Evolutionary conservation across 2,329 filamentous ascomycete species (phyloP).

Genomic region (Aspergillus intermedius): DNA sequence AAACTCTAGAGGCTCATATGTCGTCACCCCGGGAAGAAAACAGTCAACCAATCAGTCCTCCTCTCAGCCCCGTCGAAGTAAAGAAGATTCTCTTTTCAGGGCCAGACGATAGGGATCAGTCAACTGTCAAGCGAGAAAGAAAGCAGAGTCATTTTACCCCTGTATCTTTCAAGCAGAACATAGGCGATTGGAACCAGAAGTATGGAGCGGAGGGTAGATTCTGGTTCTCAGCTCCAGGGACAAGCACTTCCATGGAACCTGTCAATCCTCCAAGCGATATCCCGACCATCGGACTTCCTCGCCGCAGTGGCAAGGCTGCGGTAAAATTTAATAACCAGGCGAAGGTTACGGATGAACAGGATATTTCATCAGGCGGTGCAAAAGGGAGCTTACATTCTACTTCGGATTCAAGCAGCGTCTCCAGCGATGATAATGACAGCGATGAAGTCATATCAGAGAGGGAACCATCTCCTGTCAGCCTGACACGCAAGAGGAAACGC

Average conservation of each 20-base stretch:
- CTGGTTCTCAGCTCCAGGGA: conserved; percentile 24
- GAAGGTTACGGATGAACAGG: conserved; percentile 2
- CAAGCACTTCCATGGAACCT: conserved; percentile 3
- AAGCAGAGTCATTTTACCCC: conserved; percentile 46
- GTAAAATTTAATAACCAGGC: not conserved
- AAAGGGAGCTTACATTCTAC: conserved; percentile 11
- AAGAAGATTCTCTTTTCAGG: conserved; percentile 41
- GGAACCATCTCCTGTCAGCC: conserved; percentile 12
- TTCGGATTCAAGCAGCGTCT: conserved; percentile 23
- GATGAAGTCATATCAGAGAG: conserved; percentile 19
- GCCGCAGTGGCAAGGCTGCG: conserved; percentile 9
- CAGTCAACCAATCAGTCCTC: conserved; percentile 31
- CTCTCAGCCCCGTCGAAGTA: conserved; percentile 35
- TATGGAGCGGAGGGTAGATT: conserved; percentile 47
- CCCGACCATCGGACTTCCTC: conserved; percentile 34
- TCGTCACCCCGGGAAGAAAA: conserved; percentile 12
- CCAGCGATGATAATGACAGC: conserved; percentile 18
- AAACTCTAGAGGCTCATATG: conserved; percentile 2
- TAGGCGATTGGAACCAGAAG: conserved; percentile 47
- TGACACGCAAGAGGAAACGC: conserved; percentile 30
- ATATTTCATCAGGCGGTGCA: conserved; percentile 5
- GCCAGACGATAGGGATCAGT: conserved; percentile 4
- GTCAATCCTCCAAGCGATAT: conserved; percentile 19
- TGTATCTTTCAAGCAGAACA: conserved; percentile 45
- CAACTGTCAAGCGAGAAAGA: conserved; percentile 6